A percentile compares a stretch with the other conserved stretches of the same genome.
phyloP scores from a whole-genome alignment of 2,329 filamentous ascomycete species.

The Daldinia sp. region DNA sequence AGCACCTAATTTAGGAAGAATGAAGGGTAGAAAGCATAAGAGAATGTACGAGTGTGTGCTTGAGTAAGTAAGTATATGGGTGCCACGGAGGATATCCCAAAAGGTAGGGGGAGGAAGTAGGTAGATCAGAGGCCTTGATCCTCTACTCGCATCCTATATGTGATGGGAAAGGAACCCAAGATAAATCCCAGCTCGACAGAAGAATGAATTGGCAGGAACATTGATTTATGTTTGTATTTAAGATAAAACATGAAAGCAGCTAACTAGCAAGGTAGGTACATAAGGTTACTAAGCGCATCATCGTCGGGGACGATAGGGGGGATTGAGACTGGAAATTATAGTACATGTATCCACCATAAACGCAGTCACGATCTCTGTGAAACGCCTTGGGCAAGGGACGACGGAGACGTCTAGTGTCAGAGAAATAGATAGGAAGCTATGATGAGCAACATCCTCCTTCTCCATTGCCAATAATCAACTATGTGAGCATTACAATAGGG shows the following conservation, averaged over 20 bases:
- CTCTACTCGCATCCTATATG: not conserved
- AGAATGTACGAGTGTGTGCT: not conserved
- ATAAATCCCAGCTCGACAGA: not conserved
- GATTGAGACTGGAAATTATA: not conserved
- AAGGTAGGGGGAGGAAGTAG: not conserved
- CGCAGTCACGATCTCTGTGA: not conserved
- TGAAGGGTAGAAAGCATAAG: not conserved
- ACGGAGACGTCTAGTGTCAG: not conserved
- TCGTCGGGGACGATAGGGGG: constrained; percentile 5
- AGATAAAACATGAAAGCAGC: not conserved
- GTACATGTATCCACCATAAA: not conserved
- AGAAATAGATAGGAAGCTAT: constrained; percentile 12
- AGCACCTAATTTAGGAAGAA: not conserved
- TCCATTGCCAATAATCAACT: constrained; percentile 14
- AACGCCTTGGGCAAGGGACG: too few species aligned
- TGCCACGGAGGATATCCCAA: constrained; percentile 1
- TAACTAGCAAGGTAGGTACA: not conserved
- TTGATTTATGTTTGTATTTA: not conserved
- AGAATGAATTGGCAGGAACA: not conserved
- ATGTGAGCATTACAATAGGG: constrained; percentile 20
- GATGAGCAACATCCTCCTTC: constrained; percentile 2
- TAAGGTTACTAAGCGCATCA: constrained; percentile 8
- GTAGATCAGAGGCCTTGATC: not conserved
- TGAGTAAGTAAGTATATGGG: not conserved
- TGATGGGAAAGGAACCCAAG: not conserved